Evolutionary conservation across 2,329 filamentous ascomycete species (phyloP).

Genomic region (Pseudogymnoascus sp.): DNA sequence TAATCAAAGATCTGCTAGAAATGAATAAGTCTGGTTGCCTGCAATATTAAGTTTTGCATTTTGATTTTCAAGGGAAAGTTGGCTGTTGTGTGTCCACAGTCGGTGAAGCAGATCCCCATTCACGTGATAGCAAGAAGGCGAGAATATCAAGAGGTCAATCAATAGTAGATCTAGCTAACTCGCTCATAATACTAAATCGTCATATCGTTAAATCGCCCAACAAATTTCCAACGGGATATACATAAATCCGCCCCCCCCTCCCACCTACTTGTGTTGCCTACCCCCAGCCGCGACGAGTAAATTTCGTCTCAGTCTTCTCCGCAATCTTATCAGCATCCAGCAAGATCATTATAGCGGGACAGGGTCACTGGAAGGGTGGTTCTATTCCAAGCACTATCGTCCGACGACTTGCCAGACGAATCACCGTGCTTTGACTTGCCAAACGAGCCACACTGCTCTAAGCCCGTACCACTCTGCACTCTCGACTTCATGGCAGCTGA

Average conservation of each 20-base stretch:
- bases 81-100: background rate
- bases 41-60: background rate
- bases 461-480: no score
- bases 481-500: no score
- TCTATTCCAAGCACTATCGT: no score
- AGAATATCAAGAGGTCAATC: background rate
- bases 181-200: background rate
- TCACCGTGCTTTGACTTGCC: no score
- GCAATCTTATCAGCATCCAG: no score
- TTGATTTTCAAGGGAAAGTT: background rate
- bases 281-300: no score
- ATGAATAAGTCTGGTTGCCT: background rate
- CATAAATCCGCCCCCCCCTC: background rate
- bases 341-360: no score
- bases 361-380: no score
- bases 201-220: background rate
- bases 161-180: background rate
- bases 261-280: no score
- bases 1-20: background rate
- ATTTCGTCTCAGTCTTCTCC: no score
- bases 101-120: background rate
- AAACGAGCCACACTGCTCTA: no score
- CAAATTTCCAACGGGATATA: background rate
- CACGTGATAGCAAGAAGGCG: background rate
- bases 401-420: no score